A percentile compares a stretch with the other conserved stretches of the same genome.
phyloP scores from a whole-genome alignment of 331 rosid genomes.

The Stylosanthes scabra region DNA sequence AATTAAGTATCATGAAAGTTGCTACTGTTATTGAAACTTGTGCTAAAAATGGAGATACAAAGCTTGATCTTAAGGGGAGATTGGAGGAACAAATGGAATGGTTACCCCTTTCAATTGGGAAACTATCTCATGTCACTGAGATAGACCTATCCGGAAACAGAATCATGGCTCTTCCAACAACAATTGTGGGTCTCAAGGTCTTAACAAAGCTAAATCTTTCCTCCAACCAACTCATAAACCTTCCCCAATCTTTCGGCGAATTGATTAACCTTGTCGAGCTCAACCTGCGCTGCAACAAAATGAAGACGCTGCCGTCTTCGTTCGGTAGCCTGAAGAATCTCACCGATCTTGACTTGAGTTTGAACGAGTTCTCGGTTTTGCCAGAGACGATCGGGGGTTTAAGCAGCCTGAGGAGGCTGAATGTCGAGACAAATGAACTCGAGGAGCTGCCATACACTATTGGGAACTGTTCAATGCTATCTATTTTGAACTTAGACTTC shows the following conservation, averaged over 20 bases:
- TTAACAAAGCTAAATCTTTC: conserved; percentile 82
- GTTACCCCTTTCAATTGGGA: conserved; percentile 92
- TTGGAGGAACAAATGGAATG: conserved; percentile 82
- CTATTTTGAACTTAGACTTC: conserved; percentile 72
- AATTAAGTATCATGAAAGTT: conserved; percentile 81
- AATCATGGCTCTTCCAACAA: conserved; percentile 88
- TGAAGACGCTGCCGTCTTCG: conserved; percentile 77
- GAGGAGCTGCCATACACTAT: conserved; percentile 83
- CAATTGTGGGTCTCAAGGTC: conserved; percentile 69
- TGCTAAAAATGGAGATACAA: conserved; percentile 61
- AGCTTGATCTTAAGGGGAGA: conserved; percentile 76
- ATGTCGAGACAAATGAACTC: conserved; percentile 74
- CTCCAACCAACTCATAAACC: conserved; percentile 86
- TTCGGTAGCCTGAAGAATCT: conserved; percentile 73
- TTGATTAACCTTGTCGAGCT: conserved; percentile 72
- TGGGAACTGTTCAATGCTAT: conserved; percentile 71
- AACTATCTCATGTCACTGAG: conserved; percentile 65
- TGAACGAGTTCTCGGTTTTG: conserved; percentile 64
- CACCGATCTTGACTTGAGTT: conserved; percentile 73
- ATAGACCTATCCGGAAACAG: conserved; percentile 83
- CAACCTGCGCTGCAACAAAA: conserved; percentile 76
- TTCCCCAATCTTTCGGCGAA: conserved; percentile 86
- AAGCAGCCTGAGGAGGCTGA: conserved; percentile 66
- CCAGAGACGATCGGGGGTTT: conserved; percentile 75
- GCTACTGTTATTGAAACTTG: conserved; percentile 82